Evolutionary conservation across 176 grass and related monocot genomes (phyloP), one percentile per base, ranked within the genome.

Genomic region (Musa schizocarpa): DNA sequence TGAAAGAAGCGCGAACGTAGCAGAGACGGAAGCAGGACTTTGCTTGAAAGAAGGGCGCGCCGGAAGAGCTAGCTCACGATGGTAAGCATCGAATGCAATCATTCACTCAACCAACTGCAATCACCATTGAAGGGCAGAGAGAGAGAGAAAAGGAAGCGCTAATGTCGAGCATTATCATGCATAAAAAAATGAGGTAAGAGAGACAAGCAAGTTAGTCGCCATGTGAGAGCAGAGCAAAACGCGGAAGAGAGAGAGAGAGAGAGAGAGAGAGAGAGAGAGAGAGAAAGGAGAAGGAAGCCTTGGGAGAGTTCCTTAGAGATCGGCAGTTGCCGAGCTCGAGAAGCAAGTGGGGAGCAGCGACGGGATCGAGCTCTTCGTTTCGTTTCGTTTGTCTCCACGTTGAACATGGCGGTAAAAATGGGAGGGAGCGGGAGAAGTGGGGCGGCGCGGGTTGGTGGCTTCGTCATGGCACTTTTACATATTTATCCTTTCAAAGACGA

Each of bases 161-260:
- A 29, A 68, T 34, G 50, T 48, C 19, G n/a, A 12, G 48, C 9
- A 5, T 21, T 23, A 63, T 20, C 3, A 27, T 11, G 26, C 2
- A 25, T 12, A 65, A 71, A 21, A 20, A 20, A 71, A 9, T 9
- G 14, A 9, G 29, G 7, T 1, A 70, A 14, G 14, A n/a, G 14
- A 4, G 68, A 8, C 26, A 48, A 43, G 19, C 13, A 17, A 19
- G 68, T 17, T 6, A 14, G 57, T 17, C 43, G 68, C 68, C 68
- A 71, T 52, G 68, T 71, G 68, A 51, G 48, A 52, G 16, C 26
- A 71, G 68, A 71, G 68, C 68, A 71, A 71, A 71, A 29, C 50
- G 68, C 43, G 68, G 68, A n/a, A 69, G 67, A 69, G 12, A 19
- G 4, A 48, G 67, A 69, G 12, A 69, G 29, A 69, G 63, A 69